Evolutionary conservation across 2,329 filamentous ascomycete species (phyloP), one percentile per base, ranked within the genome.

Genomic region (Diaporthe nobilis): DNA sequence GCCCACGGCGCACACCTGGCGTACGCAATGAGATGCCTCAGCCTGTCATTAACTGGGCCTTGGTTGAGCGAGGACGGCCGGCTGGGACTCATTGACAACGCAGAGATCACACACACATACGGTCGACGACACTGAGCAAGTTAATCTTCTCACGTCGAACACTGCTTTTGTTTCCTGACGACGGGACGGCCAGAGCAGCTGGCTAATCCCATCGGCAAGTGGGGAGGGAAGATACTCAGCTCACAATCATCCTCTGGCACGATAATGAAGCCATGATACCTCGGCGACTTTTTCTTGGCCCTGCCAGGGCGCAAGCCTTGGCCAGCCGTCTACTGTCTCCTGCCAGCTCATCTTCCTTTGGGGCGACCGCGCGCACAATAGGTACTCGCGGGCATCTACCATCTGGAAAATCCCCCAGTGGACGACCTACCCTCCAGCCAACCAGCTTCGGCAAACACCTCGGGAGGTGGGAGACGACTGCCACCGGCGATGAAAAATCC

Each of bases 401-500:
- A 15, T 37, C 25, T 60, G 63, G 28, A 15, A 58, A 12, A 15
- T 22, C 28, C 20, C 9, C 51, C 31, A 12, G 51, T 70, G 53
- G 61, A 22, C 44, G 44, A 53, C 39, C 25, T 57, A 31, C 25
- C 28, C 34, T 55, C 57, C 47, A 12, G n/a, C 44, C 31, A n/a
- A 37, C 47, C 34, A 4, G 25, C 8, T 37, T 42, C 44, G 58
- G 67, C 9, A 12, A 22, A 15, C 47, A 55, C 31, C 47, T 37
- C 2, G 55, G 44, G 34, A 70, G 73, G 71, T 88, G 84, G 84
- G 84, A 87, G 80, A 89, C 85, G 37, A 85, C 85, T 31, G 81
- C 84, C 73, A 84, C 88, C 15, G 91, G 90, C 71, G 90, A 91
- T 78, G 89, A 94, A 80, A 92, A 94, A 78, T 91, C 91, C 13